Conservation (phyloP, 2,329 filamentous ascomycete genomes). For the Cryphonectria carpinicola region DNA sequence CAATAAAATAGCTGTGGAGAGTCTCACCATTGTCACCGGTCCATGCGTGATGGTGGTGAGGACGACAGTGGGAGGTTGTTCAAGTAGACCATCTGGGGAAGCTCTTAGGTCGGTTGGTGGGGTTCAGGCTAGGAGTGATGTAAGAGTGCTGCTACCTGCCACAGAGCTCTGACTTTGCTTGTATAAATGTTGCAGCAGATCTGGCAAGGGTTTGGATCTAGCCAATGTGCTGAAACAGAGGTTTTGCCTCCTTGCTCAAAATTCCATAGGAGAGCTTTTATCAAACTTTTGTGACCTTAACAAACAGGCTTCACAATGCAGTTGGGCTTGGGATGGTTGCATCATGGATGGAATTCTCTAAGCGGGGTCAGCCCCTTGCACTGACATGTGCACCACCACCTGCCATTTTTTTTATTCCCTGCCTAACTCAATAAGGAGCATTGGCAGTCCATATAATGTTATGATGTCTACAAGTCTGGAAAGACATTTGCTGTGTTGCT, state of each 20-base stretch:
- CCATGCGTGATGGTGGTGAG: constrained; percentile 38
- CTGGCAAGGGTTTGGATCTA: background rate
- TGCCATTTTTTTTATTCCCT: background rate
- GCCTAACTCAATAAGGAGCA: background rate
- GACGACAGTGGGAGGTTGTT: constrained; percentile 32
- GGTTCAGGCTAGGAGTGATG: constrained; percentile 24
- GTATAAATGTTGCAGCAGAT: background rate
- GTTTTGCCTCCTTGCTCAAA: background rate
- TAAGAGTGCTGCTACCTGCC: background rate
- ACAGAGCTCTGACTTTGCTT: background rate
- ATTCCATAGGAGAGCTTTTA: background rate
- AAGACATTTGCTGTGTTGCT: background rate
- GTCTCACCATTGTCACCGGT: constrained; percentile 45
- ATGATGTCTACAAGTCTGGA: background rate
- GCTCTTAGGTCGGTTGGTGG: constrained; percentile 20
- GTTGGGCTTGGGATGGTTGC: background rate
- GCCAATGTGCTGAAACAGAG: background rate
- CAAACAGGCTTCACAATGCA: background rate
- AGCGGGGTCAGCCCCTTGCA: background rate
- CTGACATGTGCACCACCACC: background rate
- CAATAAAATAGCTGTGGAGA: background rate
- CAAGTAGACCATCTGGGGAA: constrained; percentile 15
- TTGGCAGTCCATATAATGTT: background rate
- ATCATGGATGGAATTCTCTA: background rate
- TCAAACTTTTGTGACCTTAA: background rate